These are phyloP conservation scores for Theobroma cacao DNA, from an alignment of 345 rosid species.

Conservation along the genomic window DNA sequence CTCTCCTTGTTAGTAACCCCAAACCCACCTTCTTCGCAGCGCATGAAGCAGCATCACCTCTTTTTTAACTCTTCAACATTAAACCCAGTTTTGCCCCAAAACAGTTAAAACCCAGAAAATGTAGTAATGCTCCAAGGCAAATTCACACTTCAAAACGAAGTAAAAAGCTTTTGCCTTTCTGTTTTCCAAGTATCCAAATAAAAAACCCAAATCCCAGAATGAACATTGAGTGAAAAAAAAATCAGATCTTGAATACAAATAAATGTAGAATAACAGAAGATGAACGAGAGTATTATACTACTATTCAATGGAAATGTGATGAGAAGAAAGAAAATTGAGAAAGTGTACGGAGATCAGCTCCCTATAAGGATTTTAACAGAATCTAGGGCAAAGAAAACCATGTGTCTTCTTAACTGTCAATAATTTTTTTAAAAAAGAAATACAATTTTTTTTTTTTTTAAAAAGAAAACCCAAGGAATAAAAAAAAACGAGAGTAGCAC, in stretches of 20 bases:
- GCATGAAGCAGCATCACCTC: slow-evolving; percentile 22
- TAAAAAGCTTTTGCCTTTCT: not conserved
- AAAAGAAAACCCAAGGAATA: not conserved
- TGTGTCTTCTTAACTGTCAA: slow-evolving; percentile 16
- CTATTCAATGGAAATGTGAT: not conserved
- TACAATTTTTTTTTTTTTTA: too few relatives aligned
- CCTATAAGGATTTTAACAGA: slow-evolving; percentile 14
- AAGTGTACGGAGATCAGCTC: slow-evolving; percentile 15
- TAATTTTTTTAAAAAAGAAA: not conserved
- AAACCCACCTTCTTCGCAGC: slow-evolving; percentile 19
- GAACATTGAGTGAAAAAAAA: not conserved
- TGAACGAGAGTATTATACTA: not conserved
- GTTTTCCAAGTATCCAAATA: not conserved
- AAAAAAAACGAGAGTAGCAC: not conserved
- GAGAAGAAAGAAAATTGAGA: not conserved
- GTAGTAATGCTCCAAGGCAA: slow-evolving; percentile 4
- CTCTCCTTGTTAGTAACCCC: slow-evolving; percentile 23
- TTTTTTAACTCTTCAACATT: slow-evolving; percentile 5
- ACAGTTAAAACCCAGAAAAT: slow-evolving; percentile 6
- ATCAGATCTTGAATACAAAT: slow-evolving; percentile 16
- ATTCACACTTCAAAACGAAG: slow-evolving; percentile 1
- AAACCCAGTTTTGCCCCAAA: slow-evolving; percentile 6
- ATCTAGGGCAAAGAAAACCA: slow-evolving; percentile 24
- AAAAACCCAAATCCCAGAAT: slow-evolving; percentile 8
- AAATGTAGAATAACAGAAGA: not conserved